A percentile compares a stretch with the other conserved stretches of the same genome.
phyloP scores from a whole-genome alignment of 805 yeast species.

The Zygoascus flipseniorum region DNA sequence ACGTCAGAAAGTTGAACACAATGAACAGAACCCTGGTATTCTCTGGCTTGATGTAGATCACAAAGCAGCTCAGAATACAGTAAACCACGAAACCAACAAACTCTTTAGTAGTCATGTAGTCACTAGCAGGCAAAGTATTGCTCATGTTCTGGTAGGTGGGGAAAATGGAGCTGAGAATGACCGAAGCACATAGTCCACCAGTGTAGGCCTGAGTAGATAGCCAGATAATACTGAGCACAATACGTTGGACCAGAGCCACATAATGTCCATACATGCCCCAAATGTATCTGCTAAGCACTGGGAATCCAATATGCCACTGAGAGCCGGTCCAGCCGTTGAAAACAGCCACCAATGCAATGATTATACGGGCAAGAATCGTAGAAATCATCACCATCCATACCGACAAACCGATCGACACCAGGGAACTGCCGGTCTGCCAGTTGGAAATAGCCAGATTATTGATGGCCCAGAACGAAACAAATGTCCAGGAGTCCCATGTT shows the following conservation, averaged over 20 bases:
- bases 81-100: slow-evolving; percentile 38
- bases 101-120: slow-evolving; percentile 27
- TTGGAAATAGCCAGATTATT: slow-evolving; percentile 31
- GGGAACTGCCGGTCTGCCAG: slow-evolving; percentile 36
- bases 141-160: slow-evolving; percentile 23
- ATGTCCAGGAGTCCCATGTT: slow-evolving; percentile 39
- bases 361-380: slow-evolving; percentile 34
- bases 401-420: slow-evolving; percentile 36
- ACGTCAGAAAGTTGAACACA: slow-evolving; percentile 31
- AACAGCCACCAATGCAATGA: slow-evolving; percentile 35
- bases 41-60: slow-evolving; percentile 16
- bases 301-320: slow-evolving; percentile 42
- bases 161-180: slow-evolving; percentile 20
- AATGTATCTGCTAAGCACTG: slow-evolving; percentile 36
- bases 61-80: slow-evolving; percentile 6
- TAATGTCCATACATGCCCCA: slow-evolving; percentile 42
- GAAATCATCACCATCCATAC: slow-evolving; percentile 39
- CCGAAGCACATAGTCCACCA: slow-evolving; percentile 37
- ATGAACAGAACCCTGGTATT: slow-evolving; percentile 30
- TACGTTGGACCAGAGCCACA: slow-evolving; percentile 37
- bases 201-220: slow-evolving; percentile 39
- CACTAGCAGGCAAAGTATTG: slow-evolving; percentile 34
- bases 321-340: slow-evolving; percentile 42
- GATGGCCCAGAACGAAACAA: slow-evolving; percentile 22
- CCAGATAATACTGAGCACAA: slow-evolving; percentile 40